These are phyloP conservation scores for Pisolithus microcarpus DNA, from an alignment of 768 basidiomycete species.

Conservation along the genomic window DNA sequence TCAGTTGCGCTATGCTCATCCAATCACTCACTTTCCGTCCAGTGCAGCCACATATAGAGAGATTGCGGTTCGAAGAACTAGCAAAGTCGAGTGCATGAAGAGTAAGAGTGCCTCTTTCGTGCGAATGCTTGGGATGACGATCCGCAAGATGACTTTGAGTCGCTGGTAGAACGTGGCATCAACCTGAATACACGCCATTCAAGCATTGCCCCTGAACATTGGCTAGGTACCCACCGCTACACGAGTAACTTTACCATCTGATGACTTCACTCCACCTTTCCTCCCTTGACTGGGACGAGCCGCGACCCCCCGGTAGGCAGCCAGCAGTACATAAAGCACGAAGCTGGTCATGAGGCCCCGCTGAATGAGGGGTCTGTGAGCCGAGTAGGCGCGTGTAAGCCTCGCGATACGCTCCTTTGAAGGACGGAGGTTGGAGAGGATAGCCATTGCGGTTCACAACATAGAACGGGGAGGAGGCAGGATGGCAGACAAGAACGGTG, in stretches of 20 bases:
- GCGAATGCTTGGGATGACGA: conserved; percentile 79
- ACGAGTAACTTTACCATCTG: conserved; percentile 40
- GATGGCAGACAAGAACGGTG: background rate
- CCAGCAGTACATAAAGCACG: conserved; percentile 59
- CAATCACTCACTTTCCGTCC: conserved; percentile 68
- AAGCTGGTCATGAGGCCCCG: conserved; percentile 62
- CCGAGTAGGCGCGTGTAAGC: conserved; percentile 47
- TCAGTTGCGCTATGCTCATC: conserved; percentile 1
- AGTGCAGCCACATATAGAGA: conserved; percentile 91
- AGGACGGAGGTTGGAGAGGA: conserved; percentile 22
- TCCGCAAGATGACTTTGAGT: conserved; percentile 67
- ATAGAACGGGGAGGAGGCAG: background rate
- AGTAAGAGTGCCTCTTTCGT: conserved; percentile 87
- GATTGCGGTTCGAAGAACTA: conserved; percentile 85
- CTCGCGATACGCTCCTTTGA: conserved; percentile 34
- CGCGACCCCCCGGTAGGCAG: conserved; percentile 54
- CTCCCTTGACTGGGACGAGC: conserved; percentile 30
- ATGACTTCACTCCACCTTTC: conserved; percentile 14
- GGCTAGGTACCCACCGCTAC: conserved; percentile 52
- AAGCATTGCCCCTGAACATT: background rate
- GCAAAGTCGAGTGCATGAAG: conserved; percentile 79
- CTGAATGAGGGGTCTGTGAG: conserved; percentile 67
- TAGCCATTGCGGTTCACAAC: conserved; percentile 16
- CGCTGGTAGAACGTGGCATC: conserved; percentile 87
- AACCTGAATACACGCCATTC: conserved; percentile 41